Evolutionary conservation across 164 flowering plant species (phyloP).

Genomic region (Sextonia rubra): DNA sequence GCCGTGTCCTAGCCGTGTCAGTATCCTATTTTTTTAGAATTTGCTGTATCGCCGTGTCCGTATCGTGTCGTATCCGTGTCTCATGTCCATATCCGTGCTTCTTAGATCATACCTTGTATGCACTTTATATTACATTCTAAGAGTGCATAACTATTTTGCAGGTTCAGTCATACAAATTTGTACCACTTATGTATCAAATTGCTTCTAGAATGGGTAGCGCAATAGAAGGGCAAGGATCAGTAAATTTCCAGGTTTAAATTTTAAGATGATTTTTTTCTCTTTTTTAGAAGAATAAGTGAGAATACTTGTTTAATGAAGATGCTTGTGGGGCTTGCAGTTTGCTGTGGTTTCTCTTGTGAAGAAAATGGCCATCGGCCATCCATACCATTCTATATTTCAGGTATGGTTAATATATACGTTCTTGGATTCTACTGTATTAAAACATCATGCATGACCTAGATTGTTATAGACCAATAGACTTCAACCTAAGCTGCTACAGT

Average conservation of each 20-base stretch:
- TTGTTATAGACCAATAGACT: too few relatives aligned
- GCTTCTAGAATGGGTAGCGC: slow-evolving; percentile 92
- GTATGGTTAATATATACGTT: slow-evolving; percentile 26
- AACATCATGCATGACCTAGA: too few relatives aligned
- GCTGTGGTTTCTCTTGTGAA: slow-evolving; percentile 89
- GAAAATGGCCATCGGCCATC: slow-evolving; percentile 96
- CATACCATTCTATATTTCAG: slow-evolving; percentile 95
- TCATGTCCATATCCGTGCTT: too few relatives aligned
- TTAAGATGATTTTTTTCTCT: background rate
- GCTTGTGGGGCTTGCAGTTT: slow-evolving; percentile 47
- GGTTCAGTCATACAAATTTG: slow-evolving; percentile 94
- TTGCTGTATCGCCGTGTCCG: too few relatives aligned
- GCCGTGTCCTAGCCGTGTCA: too few relatives aligned
- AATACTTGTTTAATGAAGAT: slow-evolving; percentile 1
- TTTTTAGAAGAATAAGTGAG: background rate
- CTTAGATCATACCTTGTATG: background rate
- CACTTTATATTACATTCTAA: background rate
- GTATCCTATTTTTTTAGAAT: too few relatives aligned
- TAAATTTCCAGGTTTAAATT: slow-evolving; percentile 63
- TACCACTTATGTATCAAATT: slow-evolving; percentile 90
- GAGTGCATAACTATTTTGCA: slow-evolving; percentile 18
- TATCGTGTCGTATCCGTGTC: too few relatives aligned
- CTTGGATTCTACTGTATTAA: background rate
- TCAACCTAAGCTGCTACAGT: too few relatives aligned
- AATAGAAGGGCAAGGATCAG: slow-evolving; percentile 59